phyloP scores from a whole-genome alignment of 208 protist species.

The Herpetomonas samuelpessoai region DNA sequence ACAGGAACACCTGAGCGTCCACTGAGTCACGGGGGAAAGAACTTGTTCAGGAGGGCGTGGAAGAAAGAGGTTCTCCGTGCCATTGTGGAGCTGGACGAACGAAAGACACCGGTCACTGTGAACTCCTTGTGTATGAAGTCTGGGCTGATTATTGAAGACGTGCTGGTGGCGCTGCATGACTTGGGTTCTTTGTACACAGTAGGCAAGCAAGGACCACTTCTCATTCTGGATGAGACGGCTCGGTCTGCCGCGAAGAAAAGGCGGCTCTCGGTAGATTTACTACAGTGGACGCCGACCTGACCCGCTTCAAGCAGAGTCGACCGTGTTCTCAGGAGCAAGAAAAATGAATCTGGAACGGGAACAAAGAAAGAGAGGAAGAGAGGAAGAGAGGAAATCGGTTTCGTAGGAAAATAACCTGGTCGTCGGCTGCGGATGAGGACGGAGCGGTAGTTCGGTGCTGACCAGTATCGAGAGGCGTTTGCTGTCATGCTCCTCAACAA shows the following conservation, averaged over 20 bases:
- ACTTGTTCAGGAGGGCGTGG: constrained; percentile 67
- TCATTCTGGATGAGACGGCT: constrained; percentile 19
- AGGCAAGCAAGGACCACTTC: constrained; percentile 40
- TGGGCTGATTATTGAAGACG: constrained; percentile 67
- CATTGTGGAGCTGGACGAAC: constrained; percentile 36
- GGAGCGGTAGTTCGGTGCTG: no score
- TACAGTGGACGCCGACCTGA: constrained; percentile 24
- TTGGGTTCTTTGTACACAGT: constrained; percentile 48
- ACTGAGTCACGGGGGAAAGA: constrained; percentile 49
- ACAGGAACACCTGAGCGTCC: constrained; percentile 66
- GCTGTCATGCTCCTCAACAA: no score
- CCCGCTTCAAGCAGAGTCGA: no score
- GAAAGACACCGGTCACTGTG: constrained; percentile 36
- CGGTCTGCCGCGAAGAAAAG: constrained; percentile 2
- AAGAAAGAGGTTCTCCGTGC: constrained; percentile 51
- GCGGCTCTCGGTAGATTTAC: constrained; percentile 19
- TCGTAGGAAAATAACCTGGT: no score
- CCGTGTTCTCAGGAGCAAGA: no score
- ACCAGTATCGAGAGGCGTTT: no score
- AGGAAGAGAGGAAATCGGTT: no score
- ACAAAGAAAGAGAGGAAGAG: no score
- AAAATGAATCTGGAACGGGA: no score
- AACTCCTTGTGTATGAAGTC: constrained; percentile 47
- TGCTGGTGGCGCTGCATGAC: constrained; percentile 50
- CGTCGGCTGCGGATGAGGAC: no score